phyloP scores from a whole-genome alignment of 2,329 filamentous ascomycete genomes.

The Apiospora kogelbergensis region DNA sequence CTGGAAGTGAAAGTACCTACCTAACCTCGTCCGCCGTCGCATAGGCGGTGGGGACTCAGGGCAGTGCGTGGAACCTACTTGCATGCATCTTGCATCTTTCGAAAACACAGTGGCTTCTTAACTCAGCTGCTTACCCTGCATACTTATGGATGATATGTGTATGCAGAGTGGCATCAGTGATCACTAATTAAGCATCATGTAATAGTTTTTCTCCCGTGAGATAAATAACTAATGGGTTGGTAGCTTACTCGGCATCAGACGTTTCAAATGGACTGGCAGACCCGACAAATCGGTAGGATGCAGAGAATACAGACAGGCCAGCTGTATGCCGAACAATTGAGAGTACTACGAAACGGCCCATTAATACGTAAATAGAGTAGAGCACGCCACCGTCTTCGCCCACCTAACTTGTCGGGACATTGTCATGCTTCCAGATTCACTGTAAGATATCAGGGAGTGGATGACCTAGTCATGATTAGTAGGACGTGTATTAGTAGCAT shows the following conservation, averaged over 20 bases:
- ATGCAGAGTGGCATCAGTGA: not conserved
- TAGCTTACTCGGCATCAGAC: not conserved
- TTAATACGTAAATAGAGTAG: no score
- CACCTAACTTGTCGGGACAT: not conserved
- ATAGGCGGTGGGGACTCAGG: not conserved
- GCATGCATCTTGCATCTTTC: not conserved
- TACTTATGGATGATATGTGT: not conserved
- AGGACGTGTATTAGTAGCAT: not conserved
- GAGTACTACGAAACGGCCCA: not conserved
- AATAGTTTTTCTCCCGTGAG: not conserved
- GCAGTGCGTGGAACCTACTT: not conserved
- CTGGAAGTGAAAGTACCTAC: slow-evolving; percentile 3
- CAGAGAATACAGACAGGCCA: not conserved
- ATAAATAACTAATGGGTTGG: not conserved
- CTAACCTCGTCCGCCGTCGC: not conserved
- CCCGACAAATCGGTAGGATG: slow-evolving; percentile 1
- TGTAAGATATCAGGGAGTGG: not conserved
- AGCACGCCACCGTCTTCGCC: not conserved
- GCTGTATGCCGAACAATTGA: not conserved
- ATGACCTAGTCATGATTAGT: not conserved
- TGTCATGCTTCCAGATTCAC: not conserved
- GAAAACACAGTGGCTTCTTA: not conserved
- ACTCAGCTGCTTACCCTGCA: not conserved
- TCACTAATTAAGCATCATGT: not conserved
- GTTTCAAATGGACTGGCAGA: not conserved